These are phyloP conservation scores for Theobroma cacao DNA, from an alignment of 345 rosid genomes.

Conservation along the genomic window DNA sequence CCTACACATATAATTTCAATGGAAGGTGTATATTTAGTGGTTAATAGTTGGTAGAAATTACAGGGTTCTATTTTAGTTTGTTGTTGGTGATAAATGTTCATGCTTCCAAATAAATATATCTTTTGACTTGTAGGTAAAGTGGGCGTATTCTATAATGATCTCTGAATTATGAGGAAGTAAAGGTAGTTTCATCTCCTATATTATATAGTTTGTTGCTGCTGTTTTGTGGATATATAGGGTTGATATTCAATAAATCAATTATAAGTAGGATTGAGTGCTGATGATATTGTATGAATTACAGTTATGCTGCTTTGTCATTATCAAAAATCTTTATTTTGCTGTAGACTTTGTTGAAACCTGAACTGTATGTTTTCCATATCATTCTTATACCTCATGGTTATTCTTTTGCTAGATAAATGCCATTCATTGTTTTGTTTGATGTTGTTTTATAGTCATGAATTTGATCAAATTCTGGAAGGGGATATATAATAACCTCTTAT, in stretches of 20 bases:
- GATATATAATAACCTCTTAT: background rate
- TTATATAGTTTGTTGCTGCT: constrained; percentile 33
- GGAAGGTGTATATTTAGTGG: constrained; percentile 17
- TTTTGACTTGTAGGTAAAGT: constrained; percentile 99
- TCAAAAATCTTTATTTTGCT: background rate
- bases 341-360: background rate
- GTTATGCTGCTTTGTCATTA: background rate
- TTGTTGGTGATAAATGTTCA: constrained; percentile 61
- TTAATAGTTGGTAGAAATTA: constrained; percentile 30
- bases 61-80: constrained; percentile 39
- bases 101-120: constrained; percentile 84
- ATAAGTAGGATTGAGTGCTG: background rate
- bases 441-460: background rate
- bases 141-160: constrained; percentile 96
- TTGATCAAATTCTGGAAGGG: constrained; percentile 1
- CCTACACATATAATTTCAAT: constrained; percentile 12
- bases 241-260: background rate
- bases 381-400: background rate
- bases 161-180: constrained; percentile 97
- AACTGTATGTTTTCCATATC: background rate
- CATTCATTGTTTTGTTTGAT: background rate
- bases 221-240: constrained; percentile 16
- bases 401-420: background rate
- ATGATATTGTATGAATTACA: background rate
- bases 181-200: constrained; percentile 85